These are phyloP conservation scores for Samsoniella hepiali DNA, from an alignment of 2,329 filamentous ascomycete species.

Conservation along the genomic window DNA sequence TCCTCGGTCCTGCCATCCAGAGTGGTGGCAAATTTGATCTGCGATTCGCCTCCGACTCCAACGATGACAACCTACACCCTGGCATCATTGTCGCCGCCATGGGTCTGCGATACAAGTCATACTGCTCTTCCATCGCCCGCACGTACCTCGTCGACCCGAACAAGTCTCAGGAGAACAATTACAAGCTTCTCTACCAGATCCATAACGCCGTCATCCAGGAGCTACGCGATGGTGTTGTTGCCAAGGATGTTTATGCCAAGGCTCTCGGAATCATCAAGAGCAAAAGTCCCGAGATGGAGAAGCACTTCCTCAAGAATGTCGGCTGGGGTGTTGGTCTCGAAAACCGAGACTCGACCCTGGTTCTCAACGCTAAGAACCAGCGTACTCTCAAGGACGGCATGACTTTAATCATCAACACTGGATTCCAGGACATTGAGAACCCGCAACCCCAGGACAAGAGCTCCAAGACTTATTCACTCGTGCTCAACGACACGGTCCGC, in stretches of 20 bases:
- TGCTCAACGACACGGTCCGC: conserved; percentile 90
- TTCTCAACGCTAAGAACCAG: conserved; percentile 83
- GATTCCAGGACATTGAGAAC: conserved; percentile 86
- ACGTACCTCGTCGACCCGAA: conserved; percentile 97
- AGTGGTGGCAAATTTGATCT: conserved; percentile 95
- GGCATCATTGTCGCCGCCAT: conserved; percentile 92
- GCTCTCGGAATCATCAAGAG: conserved; percentile 75
- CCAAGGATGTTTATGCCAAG: conserved; percentile 90
- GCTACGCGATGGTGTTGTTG: conserved; percentile 77
- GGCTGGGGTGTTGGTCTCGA: conserved; percentile 93
- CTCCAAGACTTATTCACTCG: conserved; percentile 82
- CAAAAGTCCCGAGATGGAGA: conserved; percentile 93
- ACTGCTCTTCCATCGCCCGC: conserved; percentile 85
- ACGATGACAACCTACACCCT: conserved; percentile 78
- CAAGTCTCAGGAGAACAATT: conserved; percentile 91
- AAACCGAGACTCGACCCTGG: conserved; percentile 75
- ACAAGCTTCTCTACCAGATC: conserved; percentile 80
- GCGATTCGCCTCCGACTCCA: conserved; percentile 72
- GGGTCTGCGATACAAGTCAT: conserved; percentile 92
- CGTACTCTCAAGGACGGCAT: conserved; percentile 90
- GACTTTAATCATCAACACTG: conserved; percentile 88
- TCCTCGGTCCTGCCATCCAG: conserved; percentile 84
- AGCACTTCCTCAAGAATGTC: conserved; percentile 89
- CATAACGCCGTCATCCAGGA: conserved; percentile 91
- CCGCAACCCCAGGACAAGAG: conserved; percentile 83